Evolutionary conservation across 164 flowering plant genomes (phyloP).

Genomic region (Malania oleifera): DNA sequence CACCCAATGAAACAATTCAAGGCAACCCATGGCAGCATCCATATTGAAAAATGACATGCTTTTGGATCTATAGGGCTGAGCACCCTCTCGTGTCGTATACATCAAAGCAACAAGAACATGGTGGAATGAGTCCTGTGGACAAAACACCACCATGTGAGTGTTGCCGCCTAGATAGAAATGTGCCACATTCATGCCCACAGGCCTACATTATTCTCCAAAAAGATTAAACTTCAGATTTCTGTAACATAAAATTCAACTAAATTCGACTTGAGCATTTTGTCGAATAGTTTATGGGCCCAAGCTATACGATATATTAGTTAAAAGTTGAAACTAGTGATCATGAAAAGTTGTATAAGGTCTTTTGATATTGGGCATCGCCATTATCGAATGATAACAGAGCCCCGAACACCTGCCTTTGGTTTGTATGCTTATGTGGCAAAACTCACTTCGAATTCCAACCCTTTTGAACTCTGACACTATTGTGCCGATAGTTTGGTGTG

Average conservation of each 20-base stretch:
- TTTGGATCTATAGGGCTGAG: constrained; percentile 59
- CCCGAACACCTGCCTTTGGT: no score
- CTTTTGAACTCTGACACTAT: no score
- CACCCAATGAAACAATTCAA: constrained; percentile 43
- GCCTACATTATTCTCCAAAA: no score
- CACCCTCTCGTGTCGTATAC: constrained; percentile 80
- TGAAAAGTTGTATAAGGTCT: no score
- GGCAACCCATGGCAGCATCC: constrained; percentile 32
- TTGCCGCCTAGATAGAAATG: constrained; percentile 77
- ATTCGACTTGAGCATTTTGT: constrained; percentile 26
- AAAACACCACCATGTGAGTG: constrained; percentile 89
- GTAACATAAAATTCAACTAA: neutral
- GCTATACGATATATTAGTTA: no score
- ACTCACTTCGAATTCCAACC: no score
- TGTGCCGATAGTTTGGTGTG: no score
- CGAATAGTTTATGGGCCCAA: constrained; percentile 27
- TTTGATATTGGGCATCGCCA: no score
- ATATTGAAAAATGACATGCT: constrained; percentile 74
- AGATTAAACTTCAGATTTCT: no score
- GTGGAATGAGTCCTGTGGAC: constrained; percentile 54
- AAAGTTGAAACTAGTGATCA: no score
- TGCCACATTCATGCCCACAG: constrained; percentile 54
- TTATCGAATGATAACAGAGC: no score
- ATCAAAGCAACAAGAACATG: constrained; percentile 77
- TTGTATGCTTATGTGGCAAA: no score